A percentile compares a stretch with the other conserved stretches of the same genome.
These are phyloP conservation scores for Phanerochaete carnosa DNA, from an alignment of 768 basidiomycete species.

Conservation along the genomic window DNA sequence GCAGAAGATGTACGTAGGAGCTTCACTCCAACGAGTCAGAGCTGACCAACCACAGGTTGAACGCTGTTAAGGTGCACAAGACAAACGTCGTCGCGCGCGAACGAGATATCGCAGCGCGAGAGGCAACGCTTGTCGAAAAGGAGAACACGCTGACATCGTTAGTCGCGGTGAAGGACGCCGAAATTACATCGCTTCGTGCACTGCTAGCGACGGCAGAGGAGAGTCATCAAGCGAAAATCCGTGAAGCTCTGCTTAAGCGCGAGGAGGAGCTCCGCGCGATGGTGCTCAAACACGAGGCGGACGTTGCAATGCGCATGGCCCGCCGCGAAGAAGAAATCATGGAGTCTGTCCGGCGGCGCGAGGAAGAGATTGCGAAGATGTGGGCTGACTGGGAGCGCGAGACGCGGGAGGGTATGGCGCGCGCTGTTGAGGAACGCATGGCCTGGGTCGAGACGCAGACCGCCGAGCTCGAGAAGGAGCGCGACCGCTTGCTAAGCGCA, in stretches of 20 bases:
- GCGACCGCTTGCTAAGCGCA: constrained; percentile 42
- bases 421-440: constrained; percentile 35
- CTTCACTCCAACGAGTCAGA: neutral
- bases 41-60: constrained; percentile 43
- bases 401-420: constrained; percentile 31
- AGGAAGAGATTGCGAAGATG: constrained; percentile 59
- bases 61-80: constrained; percentile 63
- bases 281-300: constrained; percentile 66
- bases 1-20: constrained; percentile 64
- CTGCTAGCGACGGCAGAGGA: constrained; percentile 37
- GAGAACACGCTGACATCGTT: constrained; percentile 49
- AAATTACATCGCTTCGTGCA: constrained; percentile 46
- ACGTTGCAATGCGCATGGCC: constrained; percentile 62
- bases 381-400: constrained; percentile 56
- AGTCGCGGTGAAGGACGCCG: constrained; percentile 56
- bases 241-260: constrained; percentile 55
- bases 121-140: constrained; percentile 49
- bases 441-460: constrained; percentile 49
- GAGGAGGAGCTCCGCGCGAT: constrained; percentile 68
- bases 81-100: constrained; percentile 53
- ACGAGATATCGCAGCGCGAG: constrained; percentile 58
- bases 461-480: constrained; percentile 51
- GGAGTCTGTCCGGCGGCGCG: constrained; percentile 60
- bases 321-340: constrained; percentile 70
- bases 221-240: constrained; percentile 37